Conservation (phyloP, 768 basidiomycete species). For the Boletus reticuloceps region DNA sequence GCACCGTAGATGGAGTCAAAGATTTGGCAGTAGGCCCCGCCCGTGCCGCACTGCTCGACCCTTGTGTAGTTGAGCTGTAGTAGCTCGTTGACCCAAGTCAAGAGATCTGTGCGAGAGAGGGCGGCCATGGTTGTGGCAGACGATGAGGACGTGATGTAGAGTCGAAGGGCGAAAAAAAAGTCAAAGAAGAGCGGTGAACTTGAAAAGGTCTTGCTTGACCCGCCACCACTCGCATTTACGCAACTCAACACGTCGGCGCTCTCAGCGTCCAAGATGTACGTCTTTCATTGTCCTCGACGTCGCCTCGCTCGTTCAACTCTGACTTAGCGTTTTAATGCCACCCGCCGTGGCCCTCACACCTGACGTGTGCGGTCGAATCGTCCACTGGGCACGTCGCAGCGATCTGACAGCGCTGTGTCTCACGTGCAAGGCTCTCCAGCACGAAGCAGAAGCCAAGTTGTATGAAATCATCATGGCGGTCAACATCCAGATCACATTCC, state of each 20-base stretch:
- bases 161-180: not conserved
- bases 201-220: not conserved
- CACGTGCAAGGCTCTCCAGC: slow-evolving; percentile 46
- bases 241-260: too few species aligned
- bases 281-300: not conserved
- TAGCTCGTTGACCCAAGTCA: slow-evolving; percentile 93
- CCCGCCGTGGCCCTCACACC: slow-evolving; percentile 31
- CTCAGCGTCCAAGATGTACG: not conserved
- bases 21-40: slow-evolving; percentile 93
- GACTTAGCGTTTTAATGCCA: slow-evolving; percentile 10
- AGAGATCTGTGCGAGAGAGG: slow-evolving; percentile 76
- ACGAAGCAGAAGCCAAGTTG: slow-evolving; percentile 44
- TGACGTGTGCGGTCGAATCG: slow-evolving; percentile 44
- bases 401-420: slow-evolving; percentile 45
- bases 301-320: not conserved
- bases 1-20: slow-evolving; percentile 91
- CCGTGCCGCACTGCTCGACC: slow-evolving; percentile 87
- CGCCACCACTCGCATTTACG: too few species aligned
- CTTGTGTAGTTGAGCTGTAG: slow-evolving; percentile 90
- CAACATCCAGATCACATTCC: slow-evolving; percentile 34
- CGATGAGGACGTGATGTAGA: slow-evolving; percentile 8
- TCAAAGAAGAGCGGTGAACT: not conserved
- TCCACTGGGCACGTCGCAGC: slow-evolving; percentile 31
- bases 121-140: slow-evolving; percentile 47
- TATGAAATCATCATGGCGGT: slow-evolving; percentile 42